These are phyloP conservation scores for Penicillium longicatenatum DNA, from an alignment of 495 filamentous ascomycete species.

Conservation along the genomic window DNA sequence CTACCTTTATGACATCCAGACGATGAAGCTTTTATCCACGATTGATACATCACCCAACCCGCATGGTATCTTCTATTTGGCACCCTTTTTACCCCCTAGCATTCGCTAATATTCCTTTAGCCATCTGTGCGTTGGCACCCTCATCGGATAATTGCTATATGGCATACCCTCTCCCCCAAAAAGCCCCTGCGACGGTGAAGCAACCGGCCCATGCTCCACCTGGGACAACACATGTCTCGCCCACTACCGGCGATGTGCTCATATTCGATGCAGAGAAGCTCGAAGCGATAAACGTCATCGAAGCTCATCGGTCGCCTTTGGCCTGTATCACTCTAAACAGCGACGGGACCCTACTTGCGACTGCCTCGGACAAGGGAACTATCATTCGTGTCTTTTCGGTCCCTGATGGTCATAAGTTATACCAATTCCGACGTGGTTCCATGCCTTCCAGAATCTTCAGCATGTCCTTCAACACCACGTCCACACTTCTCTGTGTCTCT, in stretches of 20 bases:
- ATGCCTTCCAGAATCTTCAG: conserved; percentile 93
- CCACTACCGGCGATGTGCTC: conserved; percentile 89
- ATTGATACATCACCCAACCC: conserved; percentile 94
- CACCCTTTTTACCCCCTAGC: conserved; percentile 7
- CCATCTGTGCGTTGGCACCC: conserved; percentile 88
- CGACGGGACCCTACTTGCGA: conserved; percentile 91
- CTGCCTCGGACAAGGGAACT: conserved; percentile 94
- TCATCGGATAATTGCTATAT: conserved; percentile 95
- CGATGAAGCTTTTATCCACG: conserved; percentile 90
- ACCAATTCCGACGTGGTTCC: conserved; percentile 91
- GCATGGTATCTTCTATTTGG: conserved; percentile 53
- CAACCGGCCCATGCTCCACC: conserved; percentile 86
- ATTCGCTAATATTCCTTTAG: conserved; percentile 41
- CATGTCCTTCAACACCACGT: conserved; percentile 98
- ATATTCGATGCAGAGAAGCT: conserved; percentile 85
- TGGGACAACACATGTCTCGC: conserved; percentile 66
- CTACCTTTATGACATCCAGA: conserved; percentile 97
- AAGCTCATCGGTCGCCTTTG: conserved; percentile 91
- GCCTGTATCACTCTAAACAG: conserved; percentile 87
- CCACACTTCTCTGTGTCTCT: conserved; percentile 90
- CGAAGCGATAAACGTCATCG: conserved; percentile 87
- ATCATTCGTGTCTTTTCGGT: conserved; percentile 95
- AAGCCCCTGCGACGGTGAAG: conserved; percentile 63
- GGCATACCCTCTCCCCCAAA: conserved; percentile 88
- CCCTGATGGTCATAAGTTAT: conserved; percentile 85